A percentile compares a stretch with the other conserved stretches of the same genome.
Evolutionary conservation across 1,139 yeast genomes (phyloP).

Genomic region (Magnusiomyces sp.): DNA sequence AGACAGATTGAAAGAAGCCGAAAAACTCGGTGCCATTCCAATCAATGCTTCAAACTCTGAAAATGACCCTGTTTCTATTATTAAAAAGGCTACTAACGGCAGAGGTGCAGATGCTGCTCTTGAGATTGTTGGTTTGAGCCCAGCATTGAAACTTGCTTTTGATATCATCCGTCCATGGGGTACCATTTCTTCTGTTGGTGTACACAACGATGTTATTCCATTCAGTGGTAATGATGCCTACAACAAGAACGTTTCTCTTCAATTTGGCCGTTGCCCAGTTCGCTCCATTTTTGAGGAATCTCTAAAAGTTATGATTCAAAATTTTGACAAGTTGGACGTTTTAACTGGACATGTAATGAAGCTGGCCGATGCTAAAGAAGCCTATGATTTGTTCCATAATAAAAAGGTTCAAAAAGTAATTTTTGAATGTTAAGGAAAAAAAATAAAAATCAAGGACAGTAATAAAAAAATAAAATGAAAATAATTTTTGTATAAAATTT

Average conservation of each 20-base stretch:
- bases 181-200: constrained; percentile 51
- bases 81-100: constrained; percentile 33
- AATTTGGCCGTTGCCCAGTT: constrained; percentile 60
- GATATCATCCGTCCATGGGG: constrained; percentile 53
- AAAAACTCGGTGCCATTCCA: constrained; percentile 41
- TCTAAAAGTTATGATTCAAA: constrained; percentile 39
- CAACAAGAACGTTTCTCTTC: constrained; percentile 47
- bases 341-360: constrained; percentile 43
- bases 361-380: constrained; percentile 40
- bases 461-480: background rate
- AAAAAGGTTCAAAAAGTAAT: constrained; percentile 47
- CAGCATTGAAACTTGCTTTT: constrained; percentile 45
- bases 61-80: constrained; percentile 25
- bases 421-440: constrained; percentile 24
- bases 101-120: constrained; percentile 50
- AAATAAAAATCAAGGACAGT: background rate
- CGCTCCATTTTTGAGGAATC: constrained; percentile 51
- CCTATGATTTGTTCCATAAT: constrained; percentile 44
- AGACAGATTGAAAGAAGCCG: constrained; percentile 41
- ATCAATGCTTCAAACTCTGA: constrained; percentile 17
- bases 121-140: constrained; percentile 49
- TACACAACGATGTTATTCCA: constrained; percentile 53
- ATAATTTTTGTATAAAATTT: background rate
- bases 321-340: constrained; percentile 39
- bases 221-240: constrained; percentile 53